These are phyloP conservation scores for Luzula sylvatica DNA, from an alignment of 176 grass and related monocot species.

Conservation along the genomic window DNA sequence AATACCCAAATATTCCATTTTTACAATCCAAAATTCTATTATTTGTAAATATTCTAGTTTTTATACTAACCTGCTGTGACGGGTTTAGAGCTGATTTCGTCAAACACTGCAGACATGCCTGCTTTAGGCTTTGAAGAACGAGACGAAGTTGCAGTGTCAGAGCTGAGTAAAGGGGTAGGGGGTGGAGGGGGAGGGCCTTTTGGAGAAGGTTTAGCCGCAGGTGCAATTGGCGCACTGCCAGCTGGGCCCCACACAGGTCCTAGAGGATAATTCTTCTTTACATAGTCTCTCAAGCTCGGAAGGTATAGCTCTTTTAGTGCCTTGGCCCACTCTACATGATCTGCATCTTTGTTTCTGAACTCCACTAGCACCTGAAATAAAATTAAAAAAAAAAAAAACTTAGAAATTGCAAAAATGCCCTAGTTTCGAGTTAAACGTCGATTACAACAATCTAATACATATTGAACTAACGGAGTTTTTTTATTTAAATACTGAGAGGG, in stretches of 20 bases:
- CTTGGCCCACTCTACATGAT: slow-evolving; percentile 95
- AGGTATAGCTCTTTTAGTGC: slow-evolving; percentile 89
- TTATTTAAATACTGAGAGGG: no score
- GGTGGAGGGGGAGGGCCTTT: slow-evolving; percentile 48
- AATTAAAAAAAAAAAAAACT: no score
- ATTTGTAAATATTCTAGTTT: not conserved
- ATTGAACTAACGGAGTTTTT: no score
- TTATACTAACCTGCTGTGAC: slow-evolving; percentile 54
- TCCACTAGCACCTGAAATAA: slow-evolving; percentile 82
- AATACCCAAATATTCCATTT: no score
- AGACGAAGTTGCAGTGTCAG: no score
- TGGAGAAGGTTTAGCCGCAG: slow-evolving; percentile 32
- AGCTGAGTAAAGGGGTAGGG: slow-evolving; percentile 38
- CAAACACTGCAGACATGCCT: slow-evolving; percentile 92
- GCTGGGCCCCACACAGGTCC: slow-evolving; percentile 61
- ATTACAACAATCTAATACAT: no score
- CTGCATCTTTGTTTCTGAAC: slow-evolving; percentile 82
- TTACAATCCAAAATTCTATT: no score
- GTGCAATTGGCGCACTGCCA: slow-evolving; percentile 29
- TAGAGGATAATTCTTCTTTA: slow-evolving; percentile 83
- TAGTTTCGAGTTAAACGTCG: no score
- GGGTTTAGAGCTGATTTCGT: slow-evolving; percentile 71
- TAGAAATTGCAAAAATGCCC: no score
- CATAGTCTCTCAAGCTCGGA: slow-evolving; percentile 74
- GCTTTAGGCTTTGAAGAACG: slow-evolving; percentile 52